Percentiles rank a stretch among this genome's conserved stretches.
Conservation (phyloP, 2,329 filamentous ascomycete species). For the Fusarium mangiferae region DNA sequence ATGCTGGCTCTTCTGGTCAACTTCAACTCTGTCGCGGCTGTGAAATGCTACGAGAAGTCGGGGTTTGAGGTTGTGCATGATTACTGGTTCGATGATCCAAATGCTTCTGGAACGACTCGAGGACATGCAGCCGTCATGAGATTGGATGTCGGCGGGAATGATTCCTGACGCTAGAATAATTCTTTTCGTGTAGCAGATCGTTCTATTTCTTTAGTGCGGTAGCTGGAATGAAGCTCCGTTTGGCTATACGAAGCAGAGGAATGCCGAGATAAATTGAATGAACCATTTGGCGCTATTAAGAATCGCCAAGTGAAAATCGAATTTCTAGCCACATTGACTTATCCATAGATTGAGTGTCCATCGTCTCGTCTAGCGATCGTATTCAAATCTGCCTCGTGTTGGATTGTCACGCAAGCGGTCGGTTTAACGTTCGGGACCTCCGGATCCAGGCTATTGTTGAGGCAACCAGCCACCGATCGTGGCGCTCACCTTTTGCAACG, state of each 20-base stretch:
- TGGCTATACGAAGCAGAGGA: not conserved
- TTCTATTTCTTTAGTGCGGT: accelerated
- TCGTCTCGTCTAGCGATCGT: not conserved
- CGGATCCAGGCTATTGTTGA: not conserved
- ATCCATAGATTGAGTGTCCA: not conserved
- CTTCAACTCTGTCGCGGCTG: constrained; percentile 3
- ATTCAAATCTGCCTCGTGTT: not conserved
- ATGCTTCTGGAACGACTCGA: not conserved
- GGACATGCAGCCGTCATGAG: constrained; percentile 27
- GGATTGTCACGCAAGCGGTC: not conserved
- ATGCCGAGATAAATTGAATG: not conserved
- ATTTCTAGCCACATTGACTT: not conserved
- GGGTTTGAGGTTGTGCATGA: constrained; percentile 18
- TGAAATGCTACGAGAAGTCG: constrained; percentile 26
- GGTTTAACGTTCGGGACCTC: not conserved
- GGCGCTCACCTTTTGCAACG: not conserved
- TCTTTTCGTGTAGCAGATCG: not conserved
- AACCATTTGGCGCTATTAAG: not conserved
- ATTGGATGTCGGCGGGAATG: not conserved
- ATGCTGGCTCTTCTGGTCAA: constrained; percentile 18
- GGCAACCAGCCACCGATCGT: not conserved
- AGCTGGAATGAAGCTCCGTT: not conserved
- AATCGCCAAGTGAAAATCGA: not conserved
- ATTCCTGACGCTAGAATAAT: not conserved
- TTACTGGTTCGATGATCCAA: constrained; percentile 23